These are phyloP conservation scores for Geranomyces michiganensis DNA, from an alignment of 192 early-diverging fungal genomes.

Conservation along the genomic window DNA sequence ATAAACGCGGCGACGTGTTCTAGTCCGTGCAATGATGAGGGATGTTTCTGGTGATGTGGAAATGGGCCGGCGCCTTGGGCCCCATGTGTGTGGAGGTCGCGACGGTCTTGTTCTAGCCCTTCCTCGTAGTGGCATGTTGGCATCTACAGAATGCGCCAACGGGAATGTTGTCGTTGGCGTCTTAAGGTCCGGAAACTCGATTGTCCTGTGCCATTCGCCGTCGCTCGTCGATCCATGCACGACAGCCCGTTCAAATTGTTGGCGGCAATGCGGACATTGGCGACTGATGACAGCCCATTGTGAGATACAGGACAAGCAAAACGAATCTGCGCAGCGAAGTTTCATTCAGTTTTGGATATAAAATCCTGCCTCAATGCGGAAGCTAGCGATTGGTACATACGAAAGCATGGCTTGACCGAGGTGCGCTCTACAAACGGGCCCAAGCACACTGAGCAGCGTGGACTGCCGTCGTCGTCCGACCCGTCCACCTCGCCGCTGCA, in stretches of 20 bases:
- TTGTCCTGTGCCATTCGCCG: background rate
- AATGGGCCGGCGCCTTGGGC: background rate
- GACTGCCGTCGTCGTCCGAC: background rate
- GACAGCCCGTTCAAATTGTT: slow-evolving; percentile 18
- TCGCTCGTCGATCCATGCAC: background rate
- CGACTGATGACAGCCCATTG: slow-evolving; percentile 34
- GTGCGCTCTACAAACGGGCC: background rate
- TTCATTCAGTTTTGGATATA: no score
- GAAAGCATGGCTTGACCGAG: background rate
- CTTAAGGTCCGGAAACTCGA: background rate
- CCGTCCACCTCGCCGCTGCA: background rate
- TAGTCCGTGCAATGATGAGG: background rate
- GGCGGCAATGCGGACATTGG: slow-evolving; percentile 46
- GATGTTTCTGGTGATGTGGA: background rate
- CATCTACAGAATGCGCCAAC: background rate
- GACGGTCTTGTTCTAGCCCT: background rate
- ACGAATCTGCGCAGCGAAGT: no score
- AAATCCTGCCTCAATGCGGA: no score
- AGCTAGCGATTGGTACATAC: no score
- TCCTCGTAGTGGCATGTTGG: background rate
- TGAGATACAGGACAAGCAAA: slow-evolving; percentile 45
- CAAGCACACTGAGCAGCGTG: slow-evolving; percentile 9
- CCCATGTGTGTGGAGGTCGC: background rate
- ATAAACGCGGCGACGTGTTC: slow-evolving; percentile 25
- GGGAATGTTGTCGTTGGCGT: background rate